Conservation (phyloP, 257 asterid species). For the Scutellaria barbata region DNA sequence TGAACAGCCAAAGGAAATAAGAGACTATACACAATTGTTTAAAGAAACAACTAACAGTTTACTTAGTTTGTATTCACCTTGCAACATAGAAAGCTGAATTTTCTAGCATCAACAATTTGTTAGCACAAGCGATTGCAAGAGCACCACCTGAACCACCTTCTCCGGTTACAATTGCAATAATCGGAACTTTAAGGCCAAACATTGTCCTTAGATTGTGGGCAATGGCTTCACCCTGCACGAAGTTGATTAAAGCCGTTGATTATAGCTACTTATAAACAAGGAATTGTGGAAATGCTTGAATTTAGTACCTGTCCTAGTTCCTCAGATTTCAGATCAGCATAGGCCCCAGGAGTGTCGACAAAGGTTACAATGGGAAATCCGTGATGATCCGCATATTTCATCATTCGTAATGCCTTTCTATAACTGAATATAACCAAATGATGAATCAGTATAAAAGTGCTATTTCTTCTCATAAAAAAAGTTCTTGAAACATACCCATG, state of each 20-base stretch:
- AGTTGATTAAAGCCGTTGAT: neutral
- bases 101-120: constrained; percentile 60
- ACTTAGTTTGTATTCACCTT: constrained; percentile 40
- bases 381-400: constrained; percentile 58
- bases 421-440: constrained; percentile 36
- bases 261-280: neutral
- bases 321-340: constrained; percentile 57
- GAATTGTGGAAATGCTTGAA: neutral
- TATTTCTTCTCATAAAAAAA: neutral
- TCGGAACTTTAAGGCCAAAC: constrained; percentile 64
- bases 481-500: constrained; percentile 48
- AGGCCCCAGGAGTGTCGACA: constrained; percentile 60
- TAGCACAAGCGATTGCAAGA: constrained; percentile 62
- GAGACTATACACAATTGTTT: neutral
- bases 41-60: neutral
- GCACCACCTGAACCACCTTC: constrained; percentile 74
- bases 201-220: constrained; percentile 60
- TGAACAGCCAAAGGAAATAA: constrained; percentile 19
- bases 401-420: constrained; percentile 55
- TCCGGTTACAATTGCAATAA: constrained; percentile 56
- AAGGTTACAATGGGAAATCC: constrained; percentile 59
- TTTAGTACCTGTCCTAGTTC: constrained; percentile 57
- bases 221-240: constrained; percentile 62
- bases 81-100: constrained; percentile 64
- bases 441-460: too few relatives aligned